These are phyloP conservation scores for Aspergillus puulaauensis DNA, from an alignment of 2,329 filamentous ascomycete genomes.

Conservation along the genomic window DNA sequence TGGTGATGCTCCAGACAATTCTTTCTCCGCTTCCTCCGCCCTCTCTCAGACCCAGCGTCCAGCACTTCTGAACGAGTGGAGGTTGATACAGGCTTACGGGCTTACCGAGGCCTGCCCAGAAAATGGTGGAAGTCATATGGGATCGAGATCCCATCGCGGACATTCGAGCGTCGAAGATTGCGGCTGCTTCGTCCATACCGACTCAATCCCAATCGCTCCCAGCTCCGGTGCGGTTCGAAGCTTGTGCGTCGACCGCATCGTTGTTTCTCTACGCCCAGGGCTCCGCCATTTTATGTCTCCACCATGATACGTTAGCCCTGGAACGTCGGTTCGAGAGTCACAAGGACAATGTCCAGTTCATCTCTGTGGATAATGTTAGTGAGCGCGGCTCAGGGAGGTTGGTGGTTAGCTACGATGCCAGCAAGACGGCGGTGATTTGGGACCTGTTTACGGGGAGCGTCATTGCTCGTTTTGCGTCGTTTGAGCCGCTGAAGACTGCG, in stretches of 20 bases:
- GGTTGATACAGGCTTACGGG: neutral
- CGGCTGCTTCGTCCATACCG: slow-evolving; percentile 41
- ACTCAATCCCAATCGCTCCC: slow-evolving; percentile 23
- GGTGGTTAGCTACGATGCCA: slow-evolving; percentile 89
- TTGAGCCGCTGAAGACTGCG: slow-evolving; percentile 79
- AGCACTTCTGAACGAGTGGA: neutral
- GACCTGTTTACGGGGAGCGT: slow-evolving; percentile 90
- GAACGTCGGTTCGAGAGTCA: slow-evolving; percentile 85
- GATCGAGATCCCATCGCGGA: slow-evolving; percentile 61
- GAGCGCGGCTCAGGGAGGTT: slow-evolving; percentile 80
- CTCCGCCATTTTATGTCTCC: slow-evolving; percentile 77
- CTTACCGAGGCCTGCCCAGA: neutral
- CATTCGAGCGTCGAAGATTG: slow-evolving; percentile 56
- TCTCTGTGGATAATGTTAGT: slow-evolving; percentile 88
- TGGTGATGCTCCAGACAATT: slow-evolving; percentile 12
- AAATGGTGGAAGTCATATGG: slow-evolving; percentile 61
- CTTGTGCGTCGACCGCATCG: slow-evolving; percentile 85
- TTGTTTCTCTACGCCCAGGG: slow-evolving; percentile 88
- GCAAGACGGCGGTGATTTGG: slow-evolving; percentile 94
- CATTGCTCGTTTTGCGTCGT: slow-evolving; percentile 87
- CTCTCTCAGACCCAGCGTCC: neutral
- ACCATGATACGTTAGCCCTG: slow-evolving; percentile 88
- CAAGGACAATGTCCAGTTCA: slow-evolving; percentile 75
- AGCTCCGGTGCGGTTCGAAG: slow-evolving; percentile 64
- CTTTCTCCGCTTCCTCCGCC: slow-evolving; percentile 1